Evolutionary conservation across 768 basidiomycete genomes (phyloP).

Genomic region (Serendipita sp.): DNA sequence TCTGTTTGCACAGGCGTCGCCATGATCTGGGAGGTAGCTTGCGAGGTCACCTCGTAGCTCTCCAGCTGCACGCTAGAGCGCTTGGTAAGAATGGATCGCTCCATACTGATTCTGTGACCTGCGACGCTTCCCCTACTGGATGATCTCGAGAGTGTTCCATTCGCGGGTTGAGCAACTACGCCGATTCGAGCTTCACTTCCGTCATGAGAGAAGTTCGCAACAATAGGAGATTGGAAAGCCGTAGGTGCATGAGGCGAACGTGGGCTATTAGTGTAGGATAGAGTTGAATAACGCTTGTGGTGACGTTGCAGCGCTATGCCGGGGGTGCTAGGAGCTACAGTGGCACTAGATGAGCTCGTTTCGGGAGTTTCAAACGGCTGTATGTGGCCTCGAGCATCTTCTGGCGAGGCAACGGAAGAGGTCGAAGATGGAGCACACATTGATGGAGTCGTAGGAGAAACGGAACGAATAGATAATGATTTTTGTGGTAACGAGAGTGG

Average conservation of each 20-base stretch:
- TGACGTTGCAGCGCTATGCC: constrained; percentile 2
- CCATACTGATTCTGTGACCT: not conserved
- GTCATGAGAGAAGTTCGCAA: not conserved
- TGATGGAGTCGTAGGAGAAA: not conserved
- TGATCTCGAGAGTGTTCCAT: not conserved
- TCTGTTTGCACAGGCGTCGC: too few relatives aligned
- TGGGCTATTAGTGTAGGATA: constrained; percentile 25
- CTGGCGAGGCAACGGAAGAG: not conserved
- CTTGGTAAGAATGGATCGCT: not conserved
- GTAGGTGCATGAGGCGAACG: not conserved
- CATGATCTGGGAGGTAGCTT: not conserved
- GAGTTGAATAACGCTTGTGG: constrained; percentile 10
- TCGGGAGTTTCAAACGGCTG: not conserved
- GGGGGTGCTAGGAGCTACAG: not conserved
- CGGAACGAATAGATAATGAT: not conserved
- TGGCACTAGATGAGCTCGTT: not conserved
- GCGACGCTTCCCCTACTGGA: not conserved
- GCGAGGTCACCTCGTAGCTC: not conserved
- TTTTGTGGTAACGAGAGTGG: not conserved
- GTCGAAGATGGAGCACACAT: not conserved
- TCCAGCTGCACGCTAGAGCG: not conserved
- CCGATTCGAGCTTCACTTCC: not conserved
- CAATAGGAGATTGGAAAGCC: not conserved
- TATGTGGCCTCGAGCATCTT: not conserved
- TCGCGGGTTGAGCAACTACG: not conserved